These are phyloP conservation scores for Cyclocybe cylindracea DNA, from an alignment of 768 basidiomycete genomes.

Conservation along the genomic window DNA sequence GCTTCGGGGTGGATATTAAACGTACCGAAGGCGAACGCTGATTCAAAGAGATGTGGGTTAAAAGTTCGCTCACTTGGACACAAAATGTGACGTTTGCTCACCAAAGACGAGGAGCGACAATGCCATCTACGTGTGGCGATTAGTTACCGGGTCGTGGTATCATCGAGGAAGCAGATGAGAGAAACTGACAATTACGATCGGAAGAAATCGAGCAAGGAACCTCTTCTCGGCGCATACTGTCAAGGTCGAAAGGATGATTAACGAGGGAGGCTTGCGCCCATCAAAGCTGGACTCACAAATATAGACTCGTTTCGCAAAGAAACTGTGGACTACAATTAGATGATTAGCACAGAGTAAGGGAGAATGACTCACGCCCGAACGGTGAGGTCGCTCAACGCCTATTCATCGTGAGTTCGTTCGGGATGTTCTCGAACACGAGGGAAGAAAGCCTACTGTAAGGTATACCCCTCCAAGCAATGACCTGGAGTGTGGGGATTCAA, in stretches of 20 bases:
- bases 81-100: neutral
- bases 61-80: too few species aligned
- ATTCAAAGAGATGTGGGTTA: too few species aligned
- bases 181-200: conserved; percentile 15
- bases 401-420: neutral
- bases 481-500: conserved; percentile 6
- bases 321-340: conserved; percentile 5
- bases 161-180: neutral
- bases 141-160: neutral
- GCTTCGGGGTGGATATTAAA: neutral
- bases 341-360: neutral
- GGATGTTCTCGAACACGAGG: neutral
- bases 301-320: conserved; percentile 21
- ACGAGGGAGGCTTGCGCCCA: too few species aligned
- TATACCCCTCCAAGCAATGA: conserved; percentile 21
- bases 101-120: conserved; percentile 13
- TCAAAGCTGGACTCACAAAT: conserved; percentile 9
- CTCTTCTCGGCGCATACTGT: conserved; percentile 17
- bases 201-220: conserved; percentile 11
- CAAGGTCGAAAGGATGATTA: neutral
- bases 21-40: too few species aligned
- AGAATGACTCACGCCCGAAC: conserved; percentile 16
- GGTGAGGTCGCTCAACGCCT: conserved; percentile 22
- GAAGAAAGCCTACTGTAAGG: conserved; percentile 16
- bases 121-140: neutral